A percentile compares a stretch with the other conserved stretches of the same genome.
Conservation (phyloP, 768 basidiomycete species). For the Pleurotus djamor region DNA sequence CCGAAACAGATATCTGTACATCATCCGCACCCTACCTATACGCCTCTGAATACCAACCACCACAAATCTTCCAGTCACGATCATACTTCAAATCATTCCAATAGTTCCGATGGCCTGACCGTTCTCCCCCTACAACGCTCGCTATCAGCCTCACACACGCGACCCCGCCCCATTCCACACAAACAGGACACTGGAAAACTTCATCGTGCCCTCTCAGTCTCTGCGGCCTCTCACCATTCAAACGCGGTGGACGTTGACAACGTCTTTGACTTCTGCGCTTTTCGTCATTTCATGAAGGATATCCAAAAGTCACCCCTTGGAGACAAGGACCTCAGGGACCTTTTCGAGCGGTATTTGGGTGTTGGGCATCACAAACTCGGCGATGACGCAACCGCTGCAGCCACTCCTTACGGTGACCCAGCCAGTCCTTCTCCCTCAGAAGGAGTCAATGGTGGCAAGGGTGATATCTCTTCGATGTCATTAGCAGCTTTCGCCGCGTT, state of each 20-base stretch:
- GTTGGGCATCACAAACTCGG: background rate
- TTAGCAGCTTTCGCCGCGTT: constrained; percentile 68
- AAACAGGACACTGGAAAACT: background rate
- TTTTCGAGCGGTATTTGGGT: constrained; percentile 31
- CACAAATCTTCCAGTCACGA: background rate
- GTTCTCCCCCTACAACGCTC: background rate
- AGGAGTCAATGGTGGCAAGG: constrained; percentile 20
- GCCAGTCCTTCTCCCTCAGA: too few relatives aligned
- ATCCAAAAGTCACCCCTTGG: constrained; percentile 38
- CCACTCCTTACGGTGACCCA: constrained; percentile 14
- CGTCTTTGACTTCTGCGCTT: constrained; percentile 38
- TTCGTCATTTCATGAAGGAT: constrained; percentile 43
- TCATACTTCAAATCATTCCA: background rate
- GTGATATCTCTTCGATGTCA: background rate
- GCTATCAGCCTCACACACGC: background rate
- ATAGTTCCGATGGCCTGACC: background rate
- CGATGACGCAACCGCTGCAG: background rate
- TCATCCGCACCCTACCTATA: background rate
- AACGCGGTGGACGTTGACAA: constrained; percentile 14
- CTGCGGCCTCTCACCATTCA: background rate
- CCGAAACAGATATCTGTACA: background rate
- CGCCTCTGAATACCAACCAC: background rate
- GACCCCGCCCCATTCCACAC: background rate
- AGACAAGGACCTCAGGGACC: constrained; percentile 24
- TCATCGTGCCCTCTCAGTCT: background rate